Evolutionary conservation across 345 rosid genomes (phyloP).

Genomic region (Salix koriyanagi): DNA sequence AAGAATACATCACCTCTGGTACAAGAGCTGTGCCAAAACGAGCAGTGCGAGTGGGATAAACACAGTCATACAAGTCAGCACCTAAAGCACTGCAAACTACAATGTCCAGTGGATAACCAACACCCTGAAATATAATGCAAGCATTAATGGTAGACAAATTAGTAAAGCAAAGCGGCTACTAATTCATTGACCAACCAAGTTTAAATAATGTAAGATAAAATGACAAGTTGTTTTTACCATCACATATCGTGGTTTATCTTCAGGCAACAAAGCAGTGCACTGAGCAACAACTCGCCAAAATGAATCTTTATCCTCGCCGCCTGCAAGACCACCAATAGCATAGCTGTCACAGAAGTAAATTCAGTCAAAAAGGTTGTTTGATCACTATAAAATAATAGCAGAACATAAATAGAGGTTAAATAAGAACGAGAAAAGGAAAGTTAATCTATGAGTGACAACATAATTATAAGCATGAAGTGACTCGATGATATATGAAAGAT

Average conservation of each 20-base stretch:
- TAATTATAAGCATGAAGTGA: not conserved
- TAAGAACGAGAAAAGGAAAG: not conserved
- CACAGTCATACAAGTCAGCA: conserved; percentile 82
- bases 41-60: conserved; percentile 82
- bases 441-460: not conserved
- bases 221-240: conserved; percentile 41
- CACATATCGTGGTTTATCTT: conserved; percentile 79
- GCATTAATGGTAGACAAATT: not conserved
- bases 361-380: conserved; percentile 22
- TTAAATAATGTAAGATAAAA: conserved; percentile 1
- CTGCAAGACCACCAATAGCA: conserved; percentile 88
- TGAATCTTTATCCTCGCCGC: conserved; percentile 86
- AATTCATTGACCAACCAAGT: not conserved
- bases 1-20: conserved; percentile 56
- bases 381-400: conserved; percentile 2
- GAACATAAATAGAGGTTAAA: not conserved
- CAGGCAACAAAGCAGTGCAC: conserved; percentile 72
- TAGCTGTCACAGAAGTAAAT: conserved; percentile 53
- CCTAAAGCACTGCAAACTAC: conserved; percentile 87
- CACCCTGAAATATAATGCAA: conserved; percentile 48
- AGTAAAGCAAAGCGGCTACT: not conserved
- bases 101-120: conserved; percentile 76
- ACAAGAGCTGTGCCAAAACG: conserved; percentile 77
- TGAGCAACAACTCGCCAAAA: conserved; percentile 89
- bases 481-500: too few species aligned